phyloP scores from a whole-genome alignment of 2,329 filamentous ascomycete genomes.

The Ophiostoma pallidulum region DNA sequence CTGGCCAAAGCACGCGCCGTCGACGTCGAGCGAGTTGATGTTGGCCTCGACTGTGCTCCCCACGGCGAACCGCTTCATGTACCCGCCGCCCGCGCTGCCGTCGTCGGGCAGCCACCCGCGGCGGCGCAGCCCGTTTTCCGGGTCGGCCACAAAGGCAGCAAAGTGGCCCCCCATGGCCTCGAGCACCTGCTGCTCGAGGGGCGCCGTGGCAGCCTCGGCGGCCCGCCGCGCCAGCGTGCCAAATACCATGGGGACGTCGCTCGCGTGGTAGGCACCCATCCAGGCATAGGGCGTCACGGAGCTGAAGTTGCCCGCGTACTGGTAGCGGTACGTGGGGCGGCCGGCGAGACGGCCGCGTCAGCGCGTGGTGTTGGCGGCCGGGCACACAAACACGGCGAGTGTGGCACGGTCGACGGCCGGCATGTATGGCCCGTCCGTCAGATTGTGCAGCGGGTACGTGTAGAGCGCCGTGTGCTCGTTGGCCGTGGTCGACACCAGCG shows the following conservation, averaged over 20 bases:
- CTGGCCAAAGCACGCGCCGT: conserved; percentile 8
- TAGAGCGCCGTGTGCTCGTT: conserved; percentile 25
- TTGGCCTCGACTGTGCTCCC: background rate
- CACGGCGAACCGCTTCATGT: conserved; percentile 10
- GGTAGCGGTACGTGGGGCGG: conserved; percentile 30
- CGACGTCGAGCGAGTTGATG: conserved; percentile 11
- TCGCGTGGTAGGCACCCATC: conserved; percentile 13
- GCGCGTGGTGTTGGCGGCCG: conserved; percentile 20
- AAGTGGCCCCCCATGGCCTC: conserved; percentile 19
- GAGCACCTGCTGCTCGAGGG: background rate
- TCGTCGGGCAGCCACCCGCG: conserved; percentile 19
- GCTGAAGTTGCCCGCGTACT: conserved; percentile 32
- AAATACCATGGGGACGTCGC: conserved; percentile 10
- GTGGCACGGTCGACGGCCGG: conserved; percentile 18
- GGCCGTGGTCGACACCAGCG: conserved; percentile 25
- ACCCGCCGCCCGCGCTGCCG: conserved; percentile 1
- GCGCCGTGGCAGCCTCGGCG: background rate
- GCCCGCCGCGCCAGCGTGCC: conserved; percentile 5
- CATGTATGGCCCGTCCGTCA: conserved; percentile 23
- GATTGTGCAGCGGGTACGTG: conserved; percentile 21
- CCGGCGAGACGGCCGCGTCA: conserved; percentile 6
- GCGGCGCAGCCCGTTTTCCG: conserved; percentile 16
- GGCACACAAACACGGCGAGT: conserved; percentile 19
- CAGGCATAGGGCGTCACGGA: conserved; percentile 26
- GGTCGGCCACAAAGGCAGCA: conserved; percentile 18